These are phyloP conservation scores for Eucalyptus cladocalyx DNA, from an alignment of 345 rosid genomes.

Conservation along the genomic window DNA sequence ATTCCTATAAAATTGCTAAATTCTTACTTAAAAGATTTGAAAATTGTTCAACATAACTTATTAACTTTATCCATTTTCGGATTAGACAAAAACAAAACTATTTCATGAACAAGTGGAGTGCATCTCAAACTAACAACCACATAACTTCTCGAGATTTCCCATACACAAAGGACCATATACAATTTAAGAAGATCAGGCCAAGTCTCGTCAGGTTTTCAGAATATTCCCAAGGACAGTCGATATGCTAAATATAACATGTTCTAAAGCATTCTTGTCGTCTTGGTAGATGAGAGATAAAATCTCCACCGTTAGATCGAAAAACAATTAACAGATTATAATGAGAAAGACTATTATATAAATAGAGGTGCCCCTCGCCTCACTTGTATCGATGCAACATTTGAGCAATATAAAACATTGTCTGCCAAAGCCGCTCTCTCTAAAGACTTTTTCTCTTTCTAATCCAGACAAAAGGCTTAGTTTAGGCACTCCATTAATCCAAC, in stretches of 20 bases:
- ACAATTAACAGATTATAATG: neutral
- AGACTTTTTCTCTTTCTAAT: too few relatives aligned
- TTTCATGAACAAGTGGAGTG: neutral
- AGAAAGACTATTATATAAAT: neutral
- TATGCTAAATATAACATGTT: neutral
- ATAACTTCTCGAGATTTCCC: neutral
- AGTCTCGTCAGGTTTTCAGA: too few relatives aligned
- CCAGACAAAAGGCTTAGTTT: neutral
- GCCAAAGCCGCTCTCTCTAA: too few relatives aligned
- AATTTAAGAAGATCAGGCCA: neutral
- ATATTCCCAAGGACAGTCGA: neutral
- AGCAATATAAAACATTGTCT: neutral
- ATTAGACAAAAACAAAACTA: neutral
- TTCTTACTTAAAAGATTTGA: too few relatives aligned
- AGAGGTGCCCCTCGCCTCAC: neutral
- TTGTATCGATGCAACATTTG: neutral
- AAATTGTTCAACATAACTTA: too few relatives aligned
- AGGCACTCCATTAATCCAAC: neutral
- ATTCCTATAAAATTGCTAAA: neutral
- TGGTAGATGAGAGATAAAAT: neutral
- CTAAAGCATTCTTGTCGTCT: neutral
- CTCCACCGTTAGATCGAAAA: neutral
- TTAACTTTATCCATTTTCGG: neutral
- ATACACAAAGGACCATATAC: neutral
- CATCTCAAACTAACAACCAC: rapidly evolving